Conservation (phyloP, 2,329 filamentous ascomycete genomes). For the Chaetomium sp. region DNA sequence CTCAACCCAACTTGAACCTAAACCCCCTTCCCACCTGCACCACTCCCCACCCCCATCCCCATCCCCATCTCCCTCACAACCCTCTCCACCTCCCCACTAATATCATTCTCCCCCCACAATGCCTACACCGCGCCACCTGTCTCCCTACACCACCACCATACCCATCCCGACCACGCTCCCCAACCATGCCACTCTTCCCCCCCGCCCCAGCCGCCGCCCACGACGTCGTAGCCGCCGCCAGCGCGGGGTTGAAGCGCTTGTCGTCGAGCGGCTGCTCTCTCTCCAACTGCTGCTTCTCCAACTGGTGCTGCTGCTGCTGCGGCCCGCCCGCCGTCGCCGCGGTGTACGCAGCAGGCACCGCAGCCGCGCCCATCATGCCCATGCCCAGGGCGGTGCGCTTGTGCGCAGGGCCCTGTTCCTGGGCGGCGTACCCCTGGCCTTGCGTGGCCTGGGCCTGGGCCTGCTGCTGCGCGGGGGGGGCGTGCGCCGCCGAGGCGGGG, state of each 20-base stretch:
- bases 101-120: conserved; percentile 35
- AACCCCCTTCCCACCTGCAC: not conserved
- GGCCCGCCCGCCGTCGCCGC: not conserved
- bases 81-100: conserved; percentile 24
- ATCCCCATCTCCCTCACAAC: not conserved
- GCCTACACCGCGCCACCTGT: conserved; percentile 27
- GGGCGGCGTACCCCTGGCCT: not conserved
- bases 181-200: not conserved
- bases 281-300: not conserved
- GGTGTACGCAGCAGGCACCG: conserved; percentile 20
- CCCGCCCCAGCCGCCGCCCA: conserved; percentile 19
- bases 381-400: conserved; percentile 6
- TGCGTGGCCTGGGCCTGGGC: too few relatives aligned
- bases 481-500: conserved; percentile 2
- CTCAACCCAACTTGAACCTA: not conserved
- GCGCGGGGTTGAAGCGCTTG: conserved; percentile 14
- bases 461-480: not conserved
- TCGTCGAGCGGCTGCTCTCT: too few relatives aligned
- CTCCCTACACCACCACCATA: not conserved
- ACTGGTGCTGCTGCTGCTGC: not conserved
- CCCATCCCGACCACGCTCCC: not conserved
- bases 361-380: conserved; percentile 23
- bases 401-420: not conserved
- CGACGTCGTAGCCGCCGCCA: conserved; percentile 30
- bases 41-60: not conserved